These are phyloP conservation scores for Beauveria bassiana DNA, from an alignment of 2,329 filamentous ascomycete genomes.

Conservation along the genomic window DNA sequence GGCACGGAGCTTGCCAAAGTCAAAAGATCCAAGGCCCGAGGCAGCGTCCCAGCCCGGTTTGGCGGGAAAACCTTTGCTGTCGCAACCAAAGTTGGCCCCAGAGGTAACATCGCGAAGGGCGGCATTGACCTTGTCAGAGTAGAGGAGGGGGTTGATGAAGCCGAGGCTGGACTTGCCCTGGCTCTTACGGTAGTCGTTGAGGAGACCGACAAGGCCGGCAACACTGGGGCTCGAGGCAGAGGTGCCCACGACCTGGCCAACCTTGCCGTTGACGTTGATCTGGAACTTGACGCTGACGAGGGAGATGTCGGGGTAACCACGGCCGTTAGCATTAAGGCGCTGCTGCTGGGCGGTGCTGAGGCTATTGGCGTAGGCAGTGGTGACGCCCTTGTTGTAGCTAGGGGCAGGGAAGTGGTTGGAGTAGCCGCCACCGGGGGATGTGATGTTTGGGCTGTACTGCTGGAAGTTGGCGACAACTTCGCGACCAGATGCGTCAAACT, in stretches of 20 bases:
- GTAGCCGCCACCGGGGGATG: constrained; percentile 8
- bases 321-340: not conserved
- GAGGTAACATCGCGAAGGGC: constrained; percentile 10
- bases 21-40: constrained; percentile 8
- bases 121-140: constrained; percentile 13
- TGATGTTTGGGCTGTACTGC: not conserved
- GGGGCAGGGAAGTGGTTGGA: constrained; percentile 8
- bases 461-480: constrained; percentile 9
- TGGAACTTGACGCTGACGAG: constrained; percentile 6
- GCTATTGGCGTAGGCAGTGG: not conserved
- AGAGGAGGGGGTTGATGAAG: constrained; percentile 12
- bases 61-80: constrained; percentile 5
- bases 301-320: constrained; percentile 9
- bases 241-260: not conserved
- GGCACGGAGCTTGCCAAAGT: constrained; percentile 12
- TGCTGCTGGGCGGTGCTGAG: not conserved
- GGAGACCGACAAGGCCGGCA: constrained; percentile 4
- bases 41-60: constrained; percentile 10
- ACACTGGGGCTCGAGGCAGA: constrained; percentile 5
- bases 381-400: constrained; percentile 4
- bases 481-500: not conserved
- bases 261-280: not conserved
- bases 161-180: constrained; percentile 9
- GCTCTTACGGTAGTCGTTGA: constrained; percentile 11
- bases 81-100: constrained; percentile 11